Conservation (phyloP, 768 basidiomycete genomes). For the Boletus patriciae region DNA sequence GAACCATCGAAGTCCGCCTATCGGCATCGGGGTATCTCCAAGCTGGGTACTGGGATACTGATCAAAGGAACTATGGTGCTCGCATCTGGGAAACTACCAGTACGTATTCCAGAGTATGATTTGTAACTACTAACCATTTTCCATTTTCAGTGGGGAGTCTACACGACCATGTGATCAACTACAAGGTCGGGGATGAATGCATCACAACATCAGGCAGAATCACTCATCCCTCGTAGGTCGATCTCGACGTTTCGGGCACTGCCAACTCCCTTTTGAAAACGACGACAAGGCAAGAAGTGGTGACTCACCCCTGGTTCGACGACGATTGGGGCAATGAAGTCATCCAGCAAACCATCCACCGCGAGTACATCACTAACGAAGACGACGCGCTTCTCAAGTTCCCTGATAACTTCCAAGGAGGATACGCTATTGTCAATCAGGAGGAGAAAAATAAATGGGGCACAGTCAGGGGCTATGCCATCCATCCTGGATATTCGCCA, state of each 20-base stretch:
- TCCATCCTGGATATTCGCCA: slow-evolving; percentile 58
- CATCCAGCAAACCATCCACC: slow-evolving; percentile 52
- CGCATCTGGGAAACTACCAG: slow-evolving; percentile 57
- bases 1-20: slow-evolving; percentile 64
- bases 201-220: background rate
- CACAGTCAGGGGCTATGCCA: slow-evolving; percentile 55
- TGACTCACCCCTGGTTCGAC: slow-evolving; percentile 56
- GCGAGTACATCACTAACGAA: slow-evolving; percentile 51
- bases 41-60: slow-evolving; percentile 56
- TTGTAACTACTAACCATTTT: background rate
- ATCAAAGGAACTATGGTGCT: slow-evolving; percentile 52
- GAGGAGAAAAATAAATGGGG: slow-evolving; percentile 57
- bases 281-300: slow-evolving; percentile 48
- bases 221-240: slow-evolving; percentile 41
- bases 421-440: slow-evolving; percentile 56
- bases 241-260: slow-evolving; percentile 62
- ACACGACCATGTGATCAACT: slow-evolving; percentile 70
- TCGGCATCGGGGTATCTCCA: slow-evolving; percentile 72
- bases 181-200: slow-evolving; percentile 38
- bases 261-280: slow-evolving; percentile 56
- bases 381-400: slow-evolving; percentile 51
- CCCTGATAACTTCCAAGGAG: slow-evolving; percentile 56
- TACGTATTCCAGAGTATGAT: slow-evolving; percentile 28
- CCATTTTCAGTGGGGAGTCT: slow-evolving; percentile 54
- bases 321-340: slow-evolving; percentile 57